Base-by-base conservation (phyloP, 306 rosid genomes). In the Dalbergia cultrata region DNA sequence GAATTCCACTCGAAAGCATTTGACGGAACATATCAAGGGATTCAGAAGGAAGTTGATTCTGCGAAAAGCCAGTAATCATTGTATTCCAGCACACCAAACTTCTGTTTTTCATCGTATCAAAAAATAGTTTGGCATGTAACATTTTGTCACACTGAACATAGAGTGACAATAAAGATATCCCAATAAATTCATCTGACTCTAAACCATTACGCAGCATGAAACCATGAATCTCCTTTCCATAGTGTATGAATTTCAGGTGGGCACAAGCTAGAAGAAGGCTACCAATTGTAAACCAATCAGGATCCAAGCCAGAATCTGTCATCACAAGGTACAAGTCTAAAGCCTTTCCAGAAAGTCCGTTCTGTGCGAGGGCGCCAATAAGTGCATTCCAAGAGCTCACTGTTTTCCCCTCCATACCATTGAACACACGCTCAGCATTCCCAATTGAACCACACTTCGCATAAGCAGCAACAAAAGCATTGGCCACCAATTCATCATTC, bases 321-420 rank as follows among this genome's bases (percentile, higher is more conserved):
- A 92, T 94, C 83, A 77, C 57, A 86, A 84, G 72, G 76, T 85
- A 94, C 44, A 88, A 83, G 37, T 88, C 93, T 41, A 92, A 88
- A 73, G 97, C 96, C 68, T 75, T 87, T 67, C 65, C 12, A 26
- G 97, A 93, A 84, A 88, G 86, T 52, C 96, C 96, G 83, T 94
- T 94, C 82, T 90, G 97, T 0, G 90, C 92, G 73, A 47, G 81
- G 21, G 87, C 93, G 1, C 94, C 91, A 52, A 90, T 90, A 64
- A 94, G 35, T 13, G 98, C 97, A 67, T 94, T 94, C 96, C 97
- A 94, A 58, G 97, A 85, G 87, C 89, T 88, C 59, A 88, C 94
- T 4, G 93, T 84, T 85, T 85, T 90, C 0, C n/a, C 66, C 74
- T 78, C 75, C 74, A 90, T 88, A 50, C 83, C 85, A 81, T 13